phyloP scores from a whole-genome alignment of 805 yeast species.

The Candida bentonensis region DNA sequence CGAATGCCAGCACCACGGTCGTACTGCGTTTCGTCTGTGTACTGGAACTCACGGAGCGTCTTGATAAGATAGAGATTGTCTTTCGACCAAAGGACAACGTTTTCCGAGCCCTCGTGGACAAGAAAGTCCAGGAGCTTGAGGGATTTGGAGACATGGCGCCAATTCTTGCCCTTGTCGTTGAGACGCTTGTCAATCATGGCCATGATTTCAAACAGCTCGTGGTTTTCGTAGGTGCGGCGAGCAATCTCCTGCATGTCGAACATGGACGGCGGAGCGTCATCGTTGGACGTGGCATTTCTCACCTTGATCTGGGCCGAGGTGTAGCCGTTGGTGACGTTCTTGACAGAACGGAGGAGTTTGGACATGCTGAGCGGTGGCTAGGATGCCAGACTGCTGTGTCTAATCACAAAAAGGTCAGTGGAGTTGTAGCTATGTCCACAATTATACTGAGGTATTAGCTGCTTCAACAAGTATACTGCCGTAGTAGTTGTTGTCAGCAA shows the following conservation, averaged over 20 bases:
- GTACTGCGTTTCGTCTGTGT: constrained; percentile 56
- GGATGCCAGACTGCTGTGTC: too few relatives aligned
- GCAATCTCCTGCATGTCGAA: constrained; percentile 76
- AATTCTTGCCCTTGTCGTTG: constrained; percentile 91
- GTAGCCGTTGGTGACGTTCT: constrained; percentile 84
- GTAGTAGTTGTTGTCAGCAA: too few relatives aligned
- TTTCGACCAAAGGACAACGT: constrained; percentile 82
- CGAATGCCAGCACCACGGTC: constrained; percentile 86
- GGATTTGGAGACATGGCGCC: constrained; percentile 93
- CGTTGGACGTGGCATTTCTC: constrained; percentile 82
- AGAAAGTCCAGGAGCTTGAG: constrained; percentile 79
- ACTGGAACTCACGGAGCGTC: constrained; percentile 81
- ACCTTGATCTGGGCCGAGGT: constrained; percentile 74
- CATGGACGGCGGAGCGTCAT: constrained; percentile 69
- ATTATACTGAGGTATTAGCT: too few relatives aligned
- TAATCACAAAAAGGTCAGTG: too few relatives aligned
- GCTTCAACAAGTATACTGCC: too few relatives aligned
- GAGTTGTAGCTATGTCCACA: too few relatives aligned
- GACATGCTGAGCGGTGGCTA: constrained; percentile 54
- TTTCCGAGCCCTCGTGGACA: constrained; percentile 74
- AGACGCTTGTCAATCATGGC: constrained; percentile 85
- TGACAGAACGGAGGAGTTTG: constrained; percentile 68
- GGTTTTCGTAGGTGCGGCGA: constrained; percentile 49
- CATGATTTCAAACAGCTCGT: constrained; percentile 78
- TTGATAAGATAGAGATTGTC: constrained; percentile 80